A percentile compares a stretch with the other conserved stretches of the same genome.
These are phyloP conservation scores for Colletotrichum noveboracense DNA, from an alignment of 2,329 filamentous ascomycete genomes.

Conservation along the genomic window DNA sequence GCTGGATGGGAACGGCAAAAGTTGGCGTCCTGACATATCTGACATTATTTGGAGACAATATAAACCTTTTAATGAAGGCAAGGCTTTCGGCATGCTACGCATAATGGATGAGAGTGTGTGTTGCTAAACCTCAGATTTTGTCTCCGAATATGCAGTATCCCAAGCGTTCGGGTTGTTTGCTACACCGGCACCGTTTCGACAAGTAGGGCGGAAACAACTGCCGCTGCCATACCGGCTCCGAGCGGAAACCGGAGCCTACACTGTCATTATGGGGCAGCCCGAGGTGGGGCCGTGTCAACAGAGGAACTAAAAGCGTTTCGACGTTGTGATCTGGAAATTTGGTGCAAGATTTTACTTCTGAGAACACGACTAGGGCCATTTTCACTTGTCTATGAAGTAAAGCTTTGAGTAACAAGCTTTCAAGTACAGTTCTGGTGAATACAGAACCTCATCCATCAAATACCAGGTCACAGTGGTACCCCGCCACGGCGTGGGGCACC, in stretches of 20 bases:
- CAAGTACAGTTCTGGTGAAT: not conserved
- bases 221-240: conserved; percentile 4
- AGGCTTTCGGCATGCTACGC: not conserved
- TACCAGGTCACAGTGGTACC: not conserved
- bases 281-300: not conserved
- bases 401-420: not conserved
- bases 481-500: not conserved
- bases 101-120: not conserved
- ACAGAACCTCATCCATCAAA: not conserved
- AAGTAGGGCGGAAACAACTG: not conserved
- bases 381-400: not conserved
- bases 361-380: not conserved
- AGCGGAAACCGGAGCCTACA: not conserved
- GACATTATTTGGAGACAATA: not conserved
- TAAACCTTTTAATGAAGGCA: not conserved
- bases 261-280: not conserved
- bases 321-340: not conserved
- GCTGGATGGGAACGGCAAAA: not conserved
- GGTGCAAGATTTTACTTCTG: not conserved
- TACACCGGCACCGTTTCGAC: not conserved
- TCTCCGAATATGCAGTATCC: not conserved
- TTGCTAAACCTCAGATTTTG: not conserved
- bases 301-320: not conserved
- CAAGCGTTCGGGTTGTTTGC: not conserved
- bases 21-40: not conserved